These are phyloP conservation scores for Polytrichum formosum DNA, from an alignment of 225 moss, liverwort and hornwort species.

Conservation along the genomic window DNA sequence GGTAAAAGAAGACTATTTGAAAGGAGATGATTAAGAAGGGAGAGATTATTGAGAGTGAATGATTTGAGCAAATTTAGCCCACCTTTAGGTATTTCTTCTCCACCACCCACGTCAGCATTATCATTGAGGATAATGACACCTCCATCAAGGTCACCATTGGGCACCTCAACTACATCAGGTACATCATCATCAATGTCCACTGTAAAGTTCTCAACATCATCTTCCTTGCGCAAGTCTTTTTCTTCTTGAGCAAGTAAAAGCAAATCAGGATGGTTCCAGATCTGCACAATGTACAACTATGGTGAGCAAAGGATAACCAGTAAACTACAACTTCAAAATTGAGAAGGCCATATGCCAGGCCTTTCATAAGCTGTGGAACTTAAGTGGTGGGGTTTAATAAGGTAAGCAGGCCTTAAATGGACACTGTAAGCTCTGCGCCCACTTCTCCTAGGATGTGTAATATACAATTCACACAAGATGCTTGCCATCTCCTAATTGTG, in stretches of 20 bases:
- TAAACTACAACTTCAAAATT: too few species aligned
- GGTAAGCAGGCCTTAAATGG: too few species aligned
- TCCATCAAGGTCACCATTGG: constrained; percentile 18
- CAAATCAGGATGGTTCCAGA: constrained; percentile 98
- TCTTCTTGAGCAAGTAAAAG: constrained; percentile 75
- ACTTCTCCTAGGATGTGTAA: too few species aligned
- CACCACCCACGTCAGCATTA: constrained; percentile 44
- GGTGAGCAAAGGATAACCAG: neutral
- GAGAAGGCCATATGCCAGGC: neutral
- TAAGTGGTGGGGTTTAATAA: too few species aligned
- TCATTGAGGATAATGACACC: constrained; percentile 46
- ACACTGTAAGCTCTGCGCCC: too few species aligned
- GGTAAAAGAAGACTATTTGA: too few species aligned
- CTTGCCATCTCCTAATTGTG: too few species aligned
- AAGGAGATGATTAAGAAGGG: too few species aligned
- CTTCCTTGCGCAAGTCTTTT: constrained; percentile 60
- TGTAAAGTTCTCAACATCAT: constrained; percentile 56
- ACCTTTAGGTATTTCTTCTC: constrained; percentile 47
- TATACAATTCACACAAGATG: too few species aligned
- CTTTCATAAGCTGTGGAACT: neutral
- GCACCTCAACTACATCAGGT: constrained; percentile 36
- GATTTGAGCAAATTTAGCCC: neutral
- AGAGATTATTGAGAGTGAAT: too few species aligned
- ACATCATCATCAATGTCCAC: constrained; percentile 88
- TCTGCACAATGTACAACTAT: constrained; percentile 36